Conservation (phyloP, 768 basidiomycete genomes). For the Collybia nuda region DNA sequence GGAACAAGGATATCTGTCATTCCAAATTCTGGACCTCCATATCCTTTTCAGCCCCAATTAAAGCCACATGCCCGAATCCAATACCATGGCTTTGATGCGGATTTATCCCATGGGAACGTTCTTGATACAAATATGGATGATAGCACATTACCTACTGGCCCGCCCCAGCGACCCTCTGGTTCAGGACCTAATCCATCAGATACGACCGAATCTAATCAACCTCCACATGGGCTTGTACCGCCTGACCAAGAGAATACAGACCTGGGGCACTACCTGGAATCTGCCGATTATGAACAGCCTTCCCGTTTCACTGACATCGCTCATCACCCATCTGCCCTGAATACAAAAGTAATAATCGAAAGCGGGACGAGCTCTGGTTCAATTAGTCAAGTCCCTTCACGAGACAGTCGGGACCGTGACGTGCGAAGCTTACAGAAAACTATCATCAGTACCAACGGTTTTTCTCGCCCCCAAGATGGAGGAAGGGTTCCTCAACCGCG, state of each 20-base stretch:
- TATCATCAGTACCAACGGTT: slow-evolving; percentile 10
- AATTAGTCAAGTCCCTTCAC: background rate
- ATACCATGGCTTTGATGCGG: background rate
- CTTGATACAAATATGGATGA: background rate
- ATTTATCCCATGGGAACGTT: background rate
- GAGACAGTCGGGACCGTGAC: slow-evolving; percentile 1
- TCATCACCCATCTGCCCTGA: slow-evolving; percentile 5
- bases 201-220: too few relatives aligned
- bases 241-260: too few relatives aligned
- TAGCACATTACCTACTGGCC: too few relatives aligned
- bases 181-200: too few relatives aligned
- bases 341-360: background rate
- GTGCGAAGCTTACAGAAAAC: slow-evolving; percentile 10
- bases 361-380: background rate
- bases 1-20: background rate
- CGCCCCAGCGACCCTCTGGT: too few relatives aligned
- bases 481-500: slow-evolving; percentile 19
- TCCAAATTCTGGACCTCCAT: background rate
- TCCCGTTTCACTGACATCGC: background rate
- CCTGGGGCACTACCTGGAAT: too few relatives aligned
- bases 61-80: slow-evolving; percentile 3
- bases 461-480: slow-evolving; percentile 13
- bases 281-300: too few relatives aligned
- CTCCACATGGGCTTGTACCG: too few relatives aligned
- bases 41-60: slow-evolving; percentile 4